Base-by-base conservation (phyloP, 169 alveolate genomes). In the Cryptosporidium andersoni region DNA sequence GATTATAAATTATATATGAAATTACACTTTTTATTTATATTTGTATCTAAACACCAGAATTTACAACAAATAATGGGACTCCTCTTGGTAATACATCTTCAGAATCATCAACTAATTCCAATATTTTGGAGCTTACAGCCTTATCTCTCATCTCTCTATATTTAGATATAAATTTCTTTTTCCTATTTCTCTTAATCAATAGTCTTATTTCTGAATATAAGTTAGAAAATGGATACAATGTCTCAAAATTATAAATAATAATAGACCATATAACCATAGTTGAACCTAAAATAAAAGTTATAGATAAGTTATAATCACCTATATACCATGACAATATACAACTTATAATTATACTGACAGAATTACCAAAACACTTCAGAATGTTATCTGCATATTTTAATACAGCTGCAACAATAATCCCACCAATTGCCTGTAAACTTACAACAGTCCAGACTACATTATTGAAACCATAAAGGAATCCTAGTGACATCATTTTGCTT, bases 341-440 rank as follows among this genome's bases (percentile, higher is more conserved):
- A 12, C 85, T 74, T 68, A 74, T 74, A 25, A 89, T 81, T 36
- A 91, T 91, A 6, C 92, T 85, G 16, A 80, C 25, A 25, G 94
- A 81, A 48, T 89, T 91, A 11, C 92, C 93, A 51, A 88, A 90
- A 56, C 92, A 89, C 51, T 92, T 92, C 40, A 92, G 90, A 36
- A 92, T 90, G 52, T 91, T 92, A 81, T 92, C 95, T 4, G 95
- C 95, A 64, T 92, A 92, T 65, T 92, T 92, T 37, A 92, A 82
- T 43, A 92, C 94, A 0, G 93, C 93, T 9, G 94, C 94, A 34
- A 92, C 93, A 16, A 92, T 88, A 14, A 92, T 90, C n/a, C 95
- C 95, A 8, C 95, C 95, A 12, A 89, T 62, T 3, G 93, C 93
- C 66, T 92, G 91, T 49, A 89, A 51, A 8, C 80, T 58, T n/a